Percentiles rank a stretch among this genome's conserved stretches.
phyloP scores from a whole-genome alignment of 352 stramenopile species.

The Globisporangium canariense region DNA sequence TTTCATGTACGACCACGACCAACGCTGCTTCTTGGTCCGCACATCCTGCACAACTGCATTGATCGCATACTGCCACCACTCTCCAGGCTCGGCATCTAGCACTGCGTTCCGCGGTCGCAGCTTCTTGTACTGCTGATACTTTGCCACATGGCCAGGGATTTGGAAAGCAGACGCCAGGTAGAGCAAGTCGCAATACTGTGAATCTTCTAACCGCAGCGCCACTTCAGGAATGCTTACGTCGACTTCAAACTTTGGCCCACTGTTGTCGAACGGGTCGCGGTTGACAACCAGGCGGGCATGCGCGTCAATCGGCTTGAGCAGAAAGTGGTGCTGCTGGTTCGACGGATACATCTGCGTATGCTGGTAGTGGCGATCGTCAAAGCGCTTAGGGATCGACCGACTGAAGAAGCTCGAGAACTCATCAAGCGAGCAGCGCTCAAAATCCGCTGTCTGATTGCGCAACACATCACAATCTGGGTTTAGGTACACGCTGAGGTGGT shows the following conservation, averaged over 20 bases:
- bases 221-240: conserved; percentile 78
- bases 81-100: conserved; percentile 40
- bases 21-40: conserved; percentile 57
- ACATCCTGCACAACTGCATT: conserved; percentile 56
- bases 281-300: conserved; percentile 81
- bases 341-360: conserved; percentile 73
- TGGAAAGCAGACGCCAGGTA: conserved; percentile 76
- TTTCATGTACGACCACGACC: conserved; percentile 84
- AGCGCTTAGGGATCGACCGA: conserved; percentile 77
- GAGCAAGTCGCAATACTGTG: conserved; percentile 84
- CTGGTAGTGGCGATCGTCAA: conserved; percentile 62
- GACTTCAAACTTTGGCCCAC: conserved; percentile 78
- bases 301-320: conserved; percentile 81
- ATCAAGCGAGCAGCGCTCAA: conserved; percentile 66
- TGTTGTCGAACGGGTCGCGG: conserved; percentile 70
- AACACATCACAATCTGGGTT: conserved; percentile 77
- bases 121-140: conserved; percentile 76
- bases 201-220: conserved; percentile 79
- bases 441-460: conserved; percentile 51
- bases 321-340: conserved; percentile 77
- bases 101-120: conserved; percentile 52
- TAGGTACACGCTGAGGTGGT: conserved; percentile 85
- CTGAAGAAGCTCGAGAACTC: conserved; percentile 78
- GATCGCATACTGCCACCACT: conserved; percentile 86
- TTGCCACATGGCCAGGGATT: conserved; percentile 64